These are phyloP conservation scores for Cercospora berteroae DNA, from an alignment of 2,329 filamentous ascomycete species.

Conservation along the genomic window DNA sequence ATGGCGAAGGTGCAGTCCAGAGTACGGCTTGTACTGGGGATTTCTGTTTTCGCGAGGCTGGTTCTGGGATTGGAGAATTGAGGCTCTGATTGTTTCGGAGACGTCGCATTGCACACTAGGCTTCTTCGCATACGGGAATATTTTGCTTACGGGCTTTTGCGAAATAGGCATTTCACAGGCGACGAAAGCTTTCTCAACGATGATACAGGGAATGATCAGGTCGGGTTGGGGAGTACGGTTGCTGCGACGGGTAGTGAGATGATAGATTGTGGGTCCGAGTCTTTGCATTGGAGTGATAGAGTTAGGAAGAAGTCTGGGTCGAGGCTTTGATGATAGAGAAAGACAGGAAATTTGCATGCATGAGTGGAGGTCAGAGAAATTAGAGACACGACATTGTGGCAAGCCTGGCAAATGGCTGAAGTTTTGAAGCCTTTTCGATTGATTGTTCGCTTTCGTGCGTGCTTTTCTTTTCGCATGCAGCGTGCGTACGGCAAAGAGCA, in stretches of 20 bases:
- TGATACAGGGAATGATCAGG: constrained; percentile 31
- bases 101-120: background rate
- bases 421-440: background rate
- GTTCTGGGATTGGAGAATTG: background rate
- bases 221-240: background rate
- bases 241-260: background rate
- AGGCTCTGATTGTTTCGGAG: background rate
- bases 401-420: background rate
- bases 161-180: constrained; percentile 53
- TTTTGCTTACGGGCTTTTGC: constrained; percentile 18
- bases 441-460: background rate
- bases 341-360: background rate
- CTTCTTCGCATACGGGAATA: too few species aligned
- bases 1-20: background rate
- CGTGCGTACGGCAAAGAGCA: background rate
- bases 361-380: background rate
- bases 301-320: background rate
- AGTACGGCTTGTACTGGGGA: background rate
- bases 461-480: background rate
- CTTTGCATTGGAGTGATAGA: constrained; percentile 10
- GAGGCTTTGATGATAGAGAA: constrained; percentile 1
- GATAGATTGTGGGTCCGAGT: constrained; percentile 13
- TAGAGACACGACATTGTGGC: background rate
- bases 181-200: constrained; percentile 56
- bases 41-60: background rate